phyloP scores from a whole-genome alignment of 2,329 filamentous ascomycete genomes.

The Epichloe uncinata region DNA sequence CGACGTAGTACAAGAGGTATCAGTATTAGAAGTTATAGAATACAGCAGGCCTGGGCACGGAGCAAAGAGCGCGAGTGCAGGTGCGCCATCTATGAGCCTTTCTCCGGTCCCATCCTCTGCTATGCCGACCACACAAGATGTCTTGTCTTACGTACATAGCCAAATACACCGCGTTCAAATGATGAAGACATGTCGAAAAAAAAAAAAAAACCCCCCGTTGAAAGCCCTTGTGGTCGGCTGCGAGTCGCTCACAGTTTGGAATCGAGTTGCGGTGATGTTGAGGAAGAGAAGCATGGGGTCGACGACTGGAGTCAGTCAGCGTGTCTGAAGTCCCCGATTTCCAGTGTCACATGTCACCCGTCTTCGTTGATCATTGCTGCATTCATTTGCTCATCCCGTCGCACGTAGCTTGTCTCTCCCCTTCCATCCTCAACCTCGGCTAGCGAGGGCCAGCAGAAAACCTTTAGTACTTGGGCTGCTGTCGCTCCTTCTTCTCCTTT shows the following conservation, averaged over 20 bases:
- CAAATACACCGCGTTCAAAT: conserved; percentile 2
- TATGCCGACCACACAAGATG: conserved; percentile 1
- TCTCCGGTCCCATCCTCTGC: not conserved
- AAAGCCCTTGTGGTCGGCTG: not conserved
- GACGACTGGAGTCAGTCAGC: not conserved
- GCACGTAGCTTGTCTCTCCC: not conserved
- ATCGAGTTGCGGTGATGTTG: not conserved
- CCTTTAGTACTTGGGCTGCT: conserved; percentile 14
- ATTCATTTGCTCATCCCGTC: not conserved
- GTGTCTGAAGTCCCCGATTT: not conserved
- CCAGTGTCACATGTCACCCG: not conserved
- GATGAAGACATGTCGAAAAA: not conserved
- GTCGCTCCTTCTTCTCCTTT: conserved; percentile 19
- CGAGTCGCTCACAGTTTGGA: not conserved
- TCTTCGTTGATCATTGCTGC: not conserved
- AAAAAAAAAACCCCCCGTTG: not conserved
- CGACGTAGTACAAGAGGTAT: conserved; percentile 7
- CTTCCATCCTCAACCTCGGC: not conserved
- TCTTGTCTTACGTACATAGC: not conserved
- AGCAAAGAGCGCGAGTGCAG: conserved; percentile 5
- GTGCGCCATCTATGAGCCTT: conserved; percentile 2
- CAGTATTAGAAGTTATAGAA: conserved; percentile 12
- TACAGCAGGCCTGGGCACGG: conserved; percentile 11
- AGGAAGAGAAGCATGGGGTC: not conserved
- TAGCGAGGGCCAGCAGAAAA: not conserved